Evolutionary conservation across 352 stramenopile species (phyloP).

Genomic region (Phytopythium mirpurense): DNA sequence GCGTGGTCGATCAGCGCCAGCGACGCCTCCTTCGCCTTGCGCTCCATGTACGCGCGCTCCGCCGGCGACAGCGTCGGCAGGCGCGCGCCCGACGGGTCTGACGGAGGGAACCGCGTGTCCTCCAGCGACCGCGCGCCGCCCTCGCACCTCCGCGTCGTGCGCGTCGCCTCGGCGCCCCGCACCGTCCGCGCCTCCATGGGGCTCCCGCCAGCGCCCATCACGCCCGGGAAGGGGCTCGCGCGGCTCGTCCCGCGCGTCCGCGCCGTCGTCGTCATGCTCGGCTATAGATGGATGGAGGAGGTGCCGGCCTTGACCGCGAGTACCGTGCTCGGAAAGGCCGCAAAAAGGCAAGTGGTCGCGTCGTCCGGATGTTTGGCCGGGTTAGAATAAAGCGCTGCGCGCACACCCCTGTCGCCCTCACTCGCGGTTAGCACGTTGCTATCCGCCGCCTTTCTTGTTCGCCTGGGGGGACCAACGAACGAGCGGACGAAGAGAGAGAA

Average conservation of each 20-base stretch:
- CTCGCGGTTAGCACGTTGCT: not conserved
- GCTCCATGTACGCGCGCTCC: conserved; percentile 57
- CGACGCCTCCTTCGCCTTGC: conserved; percentile 64
- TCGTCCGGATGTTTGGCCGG: not conserved
- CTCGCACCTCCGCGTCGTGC: no score
- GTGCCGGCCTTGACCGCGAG: conserved; percentile 5
- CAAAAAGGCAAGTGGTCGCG: not conserved
- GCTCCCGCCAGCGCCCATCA: not conserved
- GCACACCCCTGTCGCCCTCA: conserved; percentile 1
- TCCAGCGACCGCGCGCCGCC: not conserved
- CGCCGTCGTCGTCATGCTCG: not conserved
- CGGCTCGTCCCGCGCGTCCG: not conserved
- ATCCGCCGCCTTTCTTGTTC: not conserved
- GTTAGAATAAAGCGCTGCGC: no score
- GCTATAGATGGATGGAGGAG: no score
- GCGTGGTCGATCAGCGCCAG: conserved; percentile 64
- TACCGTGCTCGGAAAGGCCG: conserved; percentile 4
- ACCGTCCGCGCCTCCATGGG: not conserved
- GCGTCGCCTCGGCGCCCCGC: no score
- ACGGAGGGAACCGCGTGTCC: conserved; percentile 8
- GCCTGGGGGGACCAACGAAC: not conserved
- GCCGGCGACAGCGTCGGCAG: conserved; percentile 26
- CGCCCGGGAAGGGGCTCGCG: conserved; percentile 5
- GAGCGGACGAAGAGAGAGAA: not conserved
- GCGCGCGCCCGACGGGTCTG: not conserved